phyloP scores from a whole-genome alignment of 2,329 filamentous ascomycete genomes.

The Fusarium sp. region DNA sequence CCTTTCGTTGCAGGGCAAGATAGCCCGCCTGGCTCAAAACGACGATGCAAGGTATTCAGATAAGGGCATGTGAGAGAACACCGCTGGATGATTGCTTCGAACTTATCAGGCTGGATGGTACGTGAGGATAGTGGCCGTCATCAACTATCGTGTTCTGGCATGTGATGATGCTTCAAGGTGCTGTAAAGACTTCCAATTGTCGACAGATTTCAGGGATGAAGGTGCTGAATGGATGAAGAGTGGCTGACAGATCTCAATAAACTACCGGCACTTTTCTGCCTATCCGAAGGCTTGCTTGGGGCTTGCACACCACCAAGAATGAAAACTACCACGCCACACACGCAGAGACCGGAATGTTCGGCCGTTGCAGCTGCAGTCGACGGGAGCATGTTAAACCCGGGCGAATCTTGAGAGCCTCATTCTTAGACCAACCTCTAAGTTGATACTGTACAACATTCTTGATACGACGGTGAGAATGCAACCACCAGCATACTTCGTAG shows the following conservation, averaged over 20 bases:
- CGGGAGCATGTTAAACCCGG: slow-evolving; percentile 2
- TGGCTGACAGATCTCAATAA: not conserved
- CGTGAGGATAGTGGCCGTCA: not conserved
- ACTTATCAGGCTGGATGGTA: not conserved
- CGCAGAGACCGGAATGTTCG: slow-evolving; percentile 23
- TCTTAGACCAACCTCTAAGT: not conserved
- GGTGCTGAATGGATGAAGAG: not conserved
- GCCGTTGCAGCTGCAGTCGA: not conserved
- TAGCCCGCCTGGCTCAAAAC: not conserved
- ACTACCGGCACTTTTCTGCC: not conserved
- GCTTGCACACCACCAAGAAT: slow-evolving; percentile 4
- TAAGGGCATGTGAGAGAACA: slow-evolving; percentile 17
- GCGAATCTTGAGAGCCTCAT: slow-evolving; percentile 22
- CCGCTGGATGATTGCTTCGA: not conserved
- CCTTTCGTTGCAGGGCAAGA: not conserved
- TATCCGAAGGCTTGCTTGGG: not conserved
- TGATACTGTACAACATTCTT: slow-evolving; percentile 1
- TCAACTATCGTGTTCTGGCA: slow-evolving; percentile 7
- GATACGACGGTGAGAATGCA: not conserved
- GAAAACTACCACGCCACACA: not conserved
- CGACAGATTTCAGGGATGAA: not conserved
- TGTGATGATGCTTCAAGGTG: slow-evolving; percentile 17
- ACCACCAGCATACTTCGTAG: not conserved
- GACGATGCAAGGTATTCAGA: not conserved
- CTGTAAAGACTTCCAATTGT: not conserved